Base-by-base conservation (phyloP, 805 yeast species). In the Metschnikowia lochheadii region DNA sequence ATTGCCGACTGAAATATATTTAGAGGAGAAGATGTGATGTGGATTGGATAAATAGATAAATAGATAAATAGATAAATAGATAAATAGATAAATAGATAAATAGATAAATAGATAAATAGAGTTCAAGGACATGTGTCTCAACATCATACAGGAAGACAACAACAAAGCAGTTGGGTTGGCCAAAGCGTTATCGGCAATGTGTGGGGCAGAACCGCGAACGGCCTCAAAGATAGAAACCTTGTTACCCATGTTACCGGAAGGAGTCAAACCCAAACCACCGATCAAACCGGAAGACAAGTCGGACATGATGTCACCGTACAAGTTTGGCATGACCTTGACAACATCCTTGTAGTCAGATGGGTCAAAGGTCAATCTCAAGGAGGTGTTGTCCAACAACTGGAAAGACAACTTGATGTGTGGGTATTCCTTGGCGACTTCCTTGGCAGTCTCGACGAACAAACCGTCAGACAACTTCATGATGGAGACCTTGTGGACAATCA, bases 181-280 rank as follows among this genome's bases (percentile, higher is more conserved):
- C 70, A 89, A 83, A 69, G 96, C 95, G 81, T 94, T 89, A 68
- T 99, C 99, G 56, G 98, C 98, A 67, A 94, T 94, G 73, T 94
- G 99, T 63, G 99, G 99, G 57, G 99, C 99, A 52, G 98, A 91
- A 72, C 99, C 99, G 74, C 94, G 99, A 67, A 94, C 99, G 58
- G 99, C 99, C 83, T 94, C 99, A 72, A 94, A 94, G 70, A 94
- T 92, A 50, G 97, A 89, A 57, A 92, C 96, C 71, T 88, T 85
- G 80, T 89, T 89, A 79, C 99, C 99, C 91, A 94, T 94, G 84
- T 94, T 94, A 72, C 97, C 99, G 54, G 97, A 89, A 60, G 99
- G 99, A 55, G 99, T 94, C 72, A 94, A 83, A 76, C 99, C 99
- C 67, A 92, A 83, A 69, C 99, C 98, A 71, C 99, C 99, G 60